phyloP scores from a whole-genome alignment of 2,329 filamentous ascomycete species.

The Apiospora kogelbergensis region DNA sequence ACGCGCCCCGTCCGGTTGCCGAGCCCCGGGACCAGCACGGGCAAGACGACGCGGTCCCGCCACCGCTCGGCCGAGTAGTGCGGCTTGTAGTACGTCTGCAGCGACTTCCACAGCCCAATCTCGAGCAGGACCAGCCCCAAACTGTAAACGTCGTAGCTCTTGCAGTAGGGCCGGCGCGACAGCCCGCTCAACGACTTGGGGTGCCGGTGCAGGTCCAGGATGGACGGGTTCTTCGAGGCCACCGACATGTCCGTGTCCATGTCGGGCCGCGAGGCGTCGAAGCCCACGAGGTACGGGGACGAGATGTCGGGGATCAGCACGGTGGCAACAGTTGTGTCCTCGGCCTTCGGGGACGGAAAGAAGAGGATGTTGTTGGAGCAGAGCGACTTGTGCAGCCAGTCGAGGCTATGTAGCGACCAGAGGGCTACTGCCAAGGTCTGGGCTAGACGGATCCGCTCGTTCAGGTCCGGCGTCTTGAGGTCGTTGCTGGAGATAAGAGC shows the following conservation, averaged over 20 bases:
- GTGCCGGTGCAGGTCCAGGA: slow-evolving; percentile 47
- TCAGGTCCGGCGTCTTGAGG: slow-evolving; percentile 45
- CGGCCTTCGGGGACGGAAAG: slow-evolving; percentile 36
- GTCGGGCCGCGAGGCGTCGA: slow-evolving; percentile 40
- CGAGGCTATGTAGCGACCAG: slow-evolving; percentile 52
- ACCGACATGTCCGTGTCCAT: slow-evolving; percentile 36
- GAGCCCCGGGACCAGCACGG: slow-evolving; percentile 40
- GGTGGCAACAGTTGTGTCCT: slow-evolving; percentile 22
- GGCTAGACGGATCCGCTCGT: slow-evolving; percentile 42
- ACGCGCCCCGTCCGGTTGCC: slow-evolving; percentile 40
- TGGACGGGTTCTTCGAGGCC: slow-evolving; percentile 40
- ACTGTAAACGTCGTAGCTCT: slow-evolving; percentile 44
- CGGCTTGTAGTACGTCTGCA: slow-evolving; percentile 40
- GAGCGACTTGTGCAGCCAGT: slow-evolving; percentile 50
- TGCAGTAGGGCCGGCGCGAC: slow-evolving; percentile 37
- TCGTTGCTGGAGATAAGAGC: slow-evolving; percentile 38
- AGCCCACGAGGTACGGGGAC: slow-evolving; percentile 38
- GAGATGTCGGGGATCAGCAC: slow-evolving; percentile 39
- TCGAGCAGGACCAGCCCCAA: slow-evolving; percentile 51
- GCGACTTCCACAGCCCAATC: slow-evolving; percentile 47
- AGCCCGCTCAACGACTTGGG: slow-evolving; percentile 39
- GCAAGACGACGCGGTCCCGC: slow-evolving; percentile 41
- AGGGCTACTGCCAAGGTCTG: slow-evolving; percentile 42
- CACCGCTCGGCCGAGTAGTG: slow-evolving; percentile 43
- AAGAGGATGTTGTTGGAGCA: slow-evolving; percentile 42